Base-by-base conservation (phyloP, 768 basidiomycete species). In the Exsudoporus frostii region DNA sequence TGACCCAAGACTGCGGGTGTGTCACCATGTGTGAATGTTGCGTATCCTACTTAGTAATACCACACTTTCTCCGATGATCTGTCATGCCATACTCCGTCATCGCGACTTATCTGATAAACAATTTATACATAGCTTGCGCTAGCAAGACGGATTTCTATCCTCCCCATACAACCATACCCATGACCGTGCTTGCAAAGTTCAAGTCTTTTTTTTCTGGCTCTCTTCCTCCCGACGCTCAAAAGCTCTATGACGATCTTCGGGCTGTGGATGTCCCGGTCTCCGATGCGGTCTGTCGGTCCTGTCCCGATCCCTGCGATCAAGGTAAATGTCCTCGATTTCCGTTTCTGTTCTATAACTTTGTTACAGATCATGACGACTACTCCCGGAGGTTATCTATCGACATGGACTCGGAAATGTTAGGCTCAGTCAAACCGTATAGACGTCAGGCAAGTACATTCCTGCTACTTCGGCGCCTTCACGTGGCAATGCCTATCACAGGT, bases 401-500 rank as follows among this genome's bases (percentile, higher is more conserved):
- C 73, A 82, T 80, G 74, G 85, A 86, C 20, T 81, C 83, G 3
- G 80, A 87, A 43, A 82, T 98, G 82, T 72, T 94, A n/a, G 95
- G 94, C 9, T 83, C 85, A 29, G 81, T 93, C 25, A 88, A 88
- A 68, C 86, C 91, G 3, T 93, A 91, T 68, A 82, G 81, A 36
- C 85, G 92, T 22, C 88, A 93, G 77, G 90, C 87, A 57, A 45
- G 76, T 56, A n/a, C 38, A 48, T 30, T 32, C 10, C 8, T 33
- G 11, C 15, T 15, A 1, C 14, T 20, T 20, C 19, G 36, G 19
- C 5, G 2, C 40, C 3, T 44, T 37, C 22, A n/a, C 42, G 32
- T 37, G 15, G 59, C 39, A 49, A 39, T 44, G 15, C 20, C 33
- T 45, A 43, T 42, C 22, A 42, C 65, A 94, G 87, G 78, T 96